phyloP scores from a whole-genome alignment of 1,284 basidiomycete species.

The Amylostereum areolatum region DNA sequence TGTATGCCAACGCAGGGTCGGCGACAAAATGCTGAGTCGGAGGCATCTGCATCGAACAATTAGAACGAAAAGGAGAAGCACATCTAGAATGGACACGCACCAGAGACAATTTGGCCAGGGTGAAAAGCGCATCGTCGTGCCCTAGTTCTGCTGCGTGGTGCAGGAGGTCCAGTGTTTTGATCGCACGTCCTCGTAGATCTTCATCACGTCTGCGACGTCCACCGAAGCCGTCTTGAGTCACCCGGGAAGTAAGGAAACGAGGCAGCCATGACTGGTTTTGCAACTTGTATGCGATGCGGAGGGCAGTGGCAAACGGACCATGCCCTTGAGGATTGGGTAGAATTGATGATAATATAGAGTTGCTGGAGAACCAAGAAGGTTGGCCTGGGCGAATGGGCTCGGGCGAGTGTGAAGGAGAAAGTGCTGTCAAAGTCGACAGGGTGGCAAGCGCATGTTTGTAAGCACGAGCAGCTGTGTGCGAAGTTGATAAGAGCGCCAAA shows the following conservation, averaged over 20 bases:
- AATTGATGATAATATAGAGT: slow-evolving; percentile 54
- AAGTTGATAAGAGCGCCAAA: background rate
- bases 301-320: slow-evolving; percentile 59
- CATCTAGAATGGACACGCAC: slow-evolving; percentile 35
- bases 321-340: slow-evolving; percentile 65
- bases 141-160: slow-evolving; percentile 77
- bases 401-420: slow-evolving; percentile 47
- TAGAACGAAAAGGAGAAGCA: slow-evolving; percentile 2
- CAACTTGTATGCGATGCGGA: slow-evolving; percentile 60
- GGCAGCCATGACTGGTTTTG: slow-evolving; percentile 47
- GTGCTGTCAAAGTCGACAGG: slow-evolving; percentile 52
- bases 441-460: slow-evolving; percentile 67
- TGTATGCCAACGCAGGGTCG: slow-evolving; percentile 55
- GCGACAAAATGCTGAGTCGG: slow-evolving; percentile 57
- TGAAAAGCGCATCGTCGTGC: slow-evolving; percentile 69
- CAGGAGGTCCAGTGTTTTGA: slow-evolving; percentile 72
- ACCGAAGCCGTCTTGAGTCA: slow-evolving; percentile 36
- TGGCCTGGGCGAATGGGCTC: slow-evolving; percentile 34
- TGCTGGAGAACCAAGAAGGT: slow-evolving; percentile 33
- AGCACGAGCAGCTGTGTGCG: slow-evolving; percentile 52
- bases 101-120: slow-evolving; percentile 66
- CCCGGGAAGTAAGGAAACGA: slow-evolving; percentile 31
- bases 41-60: slow-evolving; percentile 46
- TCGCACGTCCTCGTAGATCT: slow-evolving; percentile 57
- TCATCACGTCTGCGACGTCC: slow-evolving; percentile 48